These are phyloP conservation scores for Colletotrichum tamarilloi DNA, from an alignment of 2,329 filamentous ascomycete genomes.

Conservation along the genomic window DNA sequence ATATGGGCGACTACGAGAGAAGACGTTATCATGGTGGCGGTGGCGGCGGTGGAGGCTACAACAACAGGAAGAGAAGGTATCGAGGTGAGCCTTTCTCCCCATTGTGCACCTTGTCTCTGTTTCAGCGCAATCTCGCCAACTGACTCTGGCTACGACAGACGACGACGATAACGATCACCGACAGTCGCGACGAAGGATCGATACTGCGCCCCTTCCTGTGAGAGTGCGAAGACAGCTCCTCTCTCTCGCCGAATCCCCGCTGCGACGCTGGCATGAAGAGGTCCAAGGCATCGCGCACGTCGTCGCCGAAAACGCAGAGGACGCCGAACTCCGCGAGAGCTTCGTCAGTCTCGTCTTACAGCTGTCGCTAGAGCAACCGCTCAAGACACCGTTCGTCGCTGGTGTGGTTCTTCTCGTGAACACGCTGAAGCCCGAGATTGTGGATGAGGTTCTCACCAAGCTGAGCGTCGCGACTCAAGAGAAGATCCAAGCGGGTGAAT, in stretches of 20 bases:
- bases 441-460: slow-evolving; percentile 75
- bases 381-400: slow-evolving; percentile 96
- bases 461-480: slow-evolving; percentile 72
- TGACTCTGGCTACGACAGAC: slow-evolving; percentile 56
- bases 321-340: slow-evolving; percentile 77
- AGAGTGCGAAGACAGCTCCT: slow-evolving; percentile 83
- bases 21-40: slow-evolving; percentile 59
- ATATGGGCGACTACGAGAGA: slow-evolving; percentile 69
- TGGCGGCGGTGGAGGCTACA: slow-evolving; percentile 62
- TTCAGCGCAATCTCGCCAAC: slow-evolving; percentile 15
- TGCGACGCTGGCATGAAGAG: slow-evolving; percentile 83
- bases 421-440: slow-evolving; percentile 79
- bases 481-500: slow-evolving; percentile 78
- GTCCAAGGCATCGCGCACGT: slow-evolving; percentile 79
- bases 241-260: slow-evolving; percentile 82
- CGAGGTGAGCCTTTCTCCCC: slow-evolving; percentile 70
- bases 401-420: slow-evolving; percentile 86
- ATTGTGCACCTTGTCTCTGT: background rate
- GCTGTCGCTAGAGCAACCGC: slow-evolving; percentile 87
- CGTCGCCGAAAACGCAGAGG: slow-evolving; percentile 86
- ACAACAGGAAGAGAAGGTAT: slow-evolving; percentile 81
- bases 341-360: slow-evolving; percentile 82
- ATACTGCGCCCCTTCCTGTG: slow-evolving; percentile 75
- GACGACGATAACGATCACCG: slow-evolving; percentile 83
- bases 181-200: slow-evolving; percentile 73